A percentile compares a stretch with the other conserved stretches of the same genome.
phyloP scores from a whole-genome alignment of 1,139 yeast species.

The Magnusiomyces starmeri region DNA sequence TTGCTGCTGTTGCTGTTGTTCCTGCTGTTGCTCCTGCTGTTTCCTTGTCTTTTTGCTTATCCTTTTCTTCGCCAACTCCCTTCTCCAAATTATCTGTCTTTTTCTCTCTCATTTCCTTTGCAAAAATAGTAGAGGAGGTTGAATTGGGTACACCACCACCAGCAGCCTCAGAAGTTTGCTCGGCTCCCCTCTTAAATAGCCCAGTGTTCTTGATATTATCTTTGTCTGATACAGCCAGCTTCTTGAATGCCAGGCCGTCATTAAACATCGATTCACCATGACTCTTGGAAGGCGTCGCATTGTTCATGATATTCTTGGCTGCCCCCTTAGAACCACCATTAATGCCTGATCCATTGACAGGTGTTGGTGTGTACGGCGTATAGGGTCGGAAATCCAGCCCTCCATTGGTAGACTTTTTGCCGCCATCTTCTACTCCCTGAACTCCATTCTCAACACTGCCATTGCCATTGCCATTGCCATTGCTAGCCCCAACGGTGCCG shows the following conservation, averaged over 20 bases:
- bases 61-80: too few relatives aligned
- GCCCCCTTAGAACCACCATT: not conserved
- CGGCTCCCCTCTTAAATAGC: too few relatives aligned
- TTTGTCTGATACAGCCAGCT: too few relatives aligned
- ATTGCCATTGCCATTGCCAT: conserved; percentile 19
- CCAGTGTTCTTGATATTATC: too few relatives aligned
- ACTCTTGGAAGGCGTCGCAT: not conserved
- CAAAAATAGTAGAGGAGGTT: not conserved
- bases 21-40: too few relatives aligned
- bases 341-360: not conserved
- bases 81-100: not conserved
- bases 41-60: too few relatives aligned
- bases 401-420: not conserved
- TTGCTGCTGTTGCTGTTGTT: too few relatives aligned
- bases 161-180: not conserved
- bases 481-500: not conserved
- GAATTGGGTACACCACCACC: not conserved
- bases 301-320: not conserved
- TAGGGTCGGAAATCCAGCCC: not conserved
- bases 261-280: not conserved
- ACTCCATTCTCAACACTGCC: conserved; percentile 17
- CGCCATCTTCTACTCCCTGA: too few relatives aligned
- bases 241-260: not conserved
- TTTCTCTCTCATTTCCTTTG: not conserved
- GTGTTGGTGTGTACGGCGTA: not conserved